A percentile compares a stretch with the other conserved stretches of the same genome.
Conservation (phyloP, 2,329 filamentous ascomycete genomes). For the Neophaeococcomyces mojaviensis region DNA sequence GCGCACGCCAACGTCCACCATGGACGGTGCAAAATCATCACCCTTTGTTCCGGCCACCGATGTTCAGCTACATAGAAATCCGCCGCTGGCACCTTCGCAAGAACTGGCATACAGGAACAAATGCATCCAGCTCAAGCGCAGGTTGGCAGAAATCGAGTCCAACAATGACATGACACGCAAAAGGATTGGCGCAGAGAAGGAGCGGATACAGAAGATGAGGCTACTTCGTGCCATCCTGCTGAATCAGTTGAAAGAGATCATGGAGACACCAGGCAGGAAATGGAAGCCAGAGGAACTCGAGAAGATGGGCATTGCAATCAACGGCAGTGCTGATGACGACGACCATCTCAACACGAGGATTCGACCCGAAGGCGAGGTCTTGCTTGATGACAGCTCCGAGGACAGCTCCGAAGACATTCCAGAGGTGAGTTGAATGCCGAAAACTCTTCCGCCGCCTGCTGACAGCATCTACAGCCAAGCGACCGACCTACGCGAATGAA, state of each 20-base stretch:
- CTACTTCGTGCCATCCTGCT: constrained; percentile 72
- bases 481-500: constrained; percentile 41
- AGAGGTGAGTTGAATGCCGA: constrained; percentile 20
- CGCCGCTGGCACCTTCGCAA: constrained; percentile 70
- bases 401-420: constrained; percentile 24
- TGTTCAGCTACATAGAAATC: constrained; percentile 19
- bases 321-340: constrained; percentile 11
- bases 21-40: constrained; percentile 20
- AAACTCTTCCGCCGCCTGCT: constrained; percentile 15
- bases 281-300: constrained; percentile 71
- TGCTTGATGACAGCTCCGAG: constrained; percentile 23
- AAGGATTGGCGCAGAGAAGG: constrained; percentile 69
- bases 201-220: constrained; percentile 84
- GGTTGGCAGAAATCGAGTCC: constrained; percentile 84
- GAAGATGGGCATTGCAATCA: constrained; percentile 33
- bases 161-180: constrained; percentile 78
- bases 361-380: constrained; percentile 19
- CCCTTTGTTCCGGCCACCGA: constrained; percentile 20
- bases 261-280: constrained; percentile 59
- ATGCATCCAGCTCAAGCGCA: constrained; percentile 88
- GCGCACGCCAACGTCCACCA: constrained; percentile 10
- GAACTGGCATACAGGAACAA: constrained; percentile 94
- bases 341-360: neutral
- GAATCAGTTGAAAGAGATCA: constrained; percentile 51
- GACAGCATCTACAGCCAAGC: constrained; percentile 32